Conservation (phyloP, 2,329 filamentous ascomycete genomes). For the Capronia epimyces region DNA sequence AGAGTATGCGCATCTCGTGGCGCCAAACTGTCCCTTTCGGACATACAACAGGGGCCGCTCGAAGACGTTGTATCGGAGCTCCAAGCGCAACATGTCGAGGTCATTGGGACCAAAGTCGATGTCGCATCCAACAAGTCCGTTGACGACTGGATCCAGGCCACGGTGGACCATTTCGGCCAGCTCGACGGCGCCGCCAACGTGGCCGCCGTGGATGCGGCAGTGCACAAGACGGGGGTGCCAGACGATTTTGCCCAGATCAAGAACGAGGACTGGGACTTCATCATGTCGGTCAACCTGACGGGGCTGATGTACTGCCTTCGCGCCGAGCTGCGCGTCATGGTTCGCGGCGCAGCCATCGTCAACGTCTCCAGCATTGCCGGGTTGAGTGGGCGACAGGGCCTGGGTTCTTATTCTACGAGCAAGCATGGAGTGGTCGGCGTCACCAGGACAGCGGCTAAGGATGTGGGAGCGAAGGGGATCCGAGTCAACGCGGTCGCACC, state of each 20-base stretch:
- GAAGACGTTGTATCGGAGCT: conserved; percentile 11
- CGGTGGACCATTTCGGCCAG: conserved; percentile 14
- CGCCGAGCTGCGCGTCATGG: conserved; percentile 41
- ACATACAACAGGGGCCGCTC: conserved; percentile 40
- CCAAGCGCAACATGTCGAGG: conserved; percentile 2
- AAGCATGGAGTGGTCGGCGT: conserved; percentile 44
- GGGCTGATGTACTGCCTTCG: conserved; percentile 39
- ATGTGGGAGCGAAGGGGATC: conserved; percentile 33
- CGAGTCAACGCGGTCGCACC: conserved; percentile 35
- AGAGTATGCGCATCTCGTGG: conserved; percentile 42
- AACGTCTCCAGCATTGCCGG: conserved; percentile 40
- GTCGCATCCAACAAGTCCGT: conserved; percentile 11
- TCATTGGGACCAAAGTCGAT: conserved; percentile 11
- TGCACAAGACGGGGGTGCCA: no score
- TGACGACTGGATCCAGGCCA: conserved; percentile 20
- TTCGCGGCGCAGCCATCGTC: conserved; percentile 35
- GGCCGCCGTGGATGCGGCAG: conserved; percentile 14
- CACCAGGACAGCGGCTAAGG: conserved; percentile 37
- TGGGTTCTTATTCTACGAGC: conserved; percentile 39
- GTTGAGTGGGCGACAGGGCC: conserved; percentile 33
- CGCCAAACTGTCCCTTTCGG: conserved; percentile 46
- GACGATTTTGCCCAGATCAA: conserved; percentile 34
- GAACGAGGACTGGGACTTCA: conserved; percentile 36
- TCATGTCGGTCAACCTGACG: conserved; percentile 39
- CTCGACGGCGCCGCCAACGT: conserved; percentile 23